Evolutionary conservation across 148 eudicot genomes (phyloP).

Genomic region (Hydrangea macrophylla): DNA sequence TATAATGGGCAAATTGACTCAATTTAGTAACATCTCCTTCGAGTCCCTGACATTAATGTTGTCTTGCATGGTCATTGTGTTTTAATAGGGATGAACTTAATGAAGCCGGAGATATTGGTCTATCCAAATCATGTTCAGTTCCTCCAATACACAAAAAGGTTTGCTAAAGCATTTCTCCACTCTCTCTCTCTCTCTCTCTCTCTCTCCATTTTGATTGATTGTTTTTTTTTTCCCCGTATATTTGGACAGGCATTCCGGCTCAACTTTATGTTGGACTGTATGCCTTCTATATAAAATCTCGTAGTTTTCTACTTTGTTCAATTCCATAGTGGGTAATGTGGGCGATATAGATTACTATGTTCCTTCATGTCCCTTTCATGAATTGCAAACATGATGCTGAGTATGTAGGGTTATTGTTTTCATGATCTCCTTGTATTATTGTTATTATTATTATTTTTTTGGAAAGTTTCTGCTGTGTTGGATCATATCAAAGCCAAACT

Average conservation of each 20-base stretch:
- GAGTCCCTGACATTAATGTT: constrained; percentile 4
- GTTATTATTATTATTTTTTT: background rate
- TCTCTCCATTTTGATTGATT: too few relatives aligned
- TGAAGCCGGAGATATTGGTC: constrained; percentile 17
- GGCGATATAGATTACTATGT: background rate
- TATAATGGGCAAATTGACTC: background rate
- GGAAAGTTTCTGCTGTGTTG: background rate
- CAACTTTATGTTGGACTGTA: background rate
- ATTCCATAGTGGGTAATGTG: background rate
- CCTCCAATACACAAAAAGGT: constrained; percentile 39
- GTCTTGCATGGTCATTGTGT: background rate
- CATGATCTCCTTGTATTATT: too few relatives aligned
- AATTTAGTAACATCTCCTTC: background rate
- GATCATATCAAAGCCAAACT: background rate
- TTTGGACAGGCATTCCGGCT: background rate
- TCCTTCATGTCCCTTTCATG: background rate
- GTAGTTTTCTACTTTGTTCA: background rate
- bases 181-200: background rate
- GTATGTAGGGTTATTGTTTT: too few relatives aligned
- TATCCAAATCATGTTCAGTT: constrained; percentile 26
- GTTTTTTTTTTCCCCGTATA: too few relatives aligned
- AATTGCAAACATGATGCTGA: too few relatives aligned
- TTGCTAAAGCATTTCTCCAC: constrained; percentile 4
- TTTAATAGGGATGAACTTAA: constrained; percentile 23
- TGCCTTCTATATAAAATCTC: background rate